Evolutionary conservation across 108 stramenopile species (phyloP), one percentile per base, ranked within the genome.

Genomic region (Skeletonema menzelii): DNA sequence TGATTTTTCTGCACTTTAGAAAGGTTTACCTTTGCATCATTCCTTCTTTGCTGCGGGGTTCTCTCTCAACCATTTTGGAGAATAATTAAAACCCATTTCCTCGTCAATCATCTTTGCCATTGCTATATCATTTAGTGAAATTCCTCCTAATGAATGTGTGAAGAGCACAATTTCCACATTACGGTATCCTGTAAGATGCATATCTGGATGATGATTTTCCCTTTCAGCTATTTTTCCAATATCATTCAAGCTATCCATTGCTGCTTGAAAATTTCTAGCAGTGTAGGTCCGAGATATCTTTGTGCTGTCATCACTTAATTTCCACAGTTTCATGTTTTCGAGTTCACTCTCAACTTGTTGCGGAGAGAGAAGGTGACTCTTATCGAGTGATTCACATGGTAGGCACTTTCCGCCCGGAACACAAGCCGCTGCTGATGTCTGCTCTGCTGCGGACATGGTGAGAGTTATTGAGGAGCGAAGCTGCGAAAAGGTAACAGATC

Each of bases 111-210:
- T 73, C 30, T 67, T 77, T 15, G 96, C 96, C 59, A 96, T 59
- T 5, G 68, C 56, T 24, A 96, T 70, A 85, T 98, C 97, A 82
- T 96, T 94, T 26, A 79, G 63, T 13, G 93, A 96, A 32, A 97
- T 56, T 38, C 95, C 97, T 27, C 82, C 74, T 17, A 93, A 56
- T 15, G 79, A 85, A 67, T 96, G 95, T 3, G 97, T 98, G 53
- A 75, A 92, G 12, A 98, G 35, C 31, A 85, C 85, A 28, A 98
- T 73, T 47, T 88, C 86, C 11, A 98, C 92, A 59, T 93, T 70
- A 26, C 96, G 81, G 76, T 98, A 98, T 56, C 67, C 69, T 17
- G 92, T 96, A 42, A 97, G 82, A 82, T 98, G 97, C 32, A 98
- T 71, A 57, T 98, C 94, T 17, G 97, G 96, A 74, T 98, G 97